Base-by-base conservation (phyloP, 371 early-diverging fungal species). In the Lichtheimia hyalospora region DNA sequence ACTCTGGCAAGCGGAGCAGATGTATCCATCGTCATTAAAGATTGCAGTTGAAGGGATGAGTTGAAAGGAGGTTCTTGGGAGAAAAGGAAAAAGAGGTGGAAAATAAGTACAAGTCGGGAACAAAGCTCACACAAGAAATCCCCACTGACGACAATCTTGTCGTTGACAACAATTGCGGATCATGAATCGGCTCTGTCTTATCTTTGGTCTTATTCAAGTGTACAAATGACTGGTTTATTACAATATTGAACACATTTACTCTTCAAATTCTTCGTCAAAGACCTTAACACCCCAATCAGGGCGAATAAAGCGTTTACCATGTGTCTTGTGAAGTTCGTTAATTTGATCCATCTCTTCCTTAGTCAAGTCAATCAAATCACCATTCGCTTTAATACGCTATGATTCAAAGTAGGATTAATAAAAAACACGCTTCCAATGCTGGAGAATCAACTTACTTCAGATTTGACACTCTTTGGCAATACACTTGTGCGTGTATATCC, bases 401-500 rank as follows among this genome's bases (percentile, higher is more conserved):
- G 57, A 21, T 14, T 24, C 5, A 18, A 51, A 34, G 5, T 3
- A 34, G 18, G 5, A n/a, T n/a, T n/a, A n/a, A n/a, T n/a, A n/a
- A n/a, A n/a, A n/a, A n/a, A n/a, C n/a, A n/a, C n/a, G n/a, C n/a
- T n/a, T n/a, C n/a, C n/a, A n/a, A 15, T 49, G 23, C 8, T n/a
- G 2, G 21, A 25, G 25, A 34, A 46, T 34, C 50, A 28, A 18
- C 16, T 56, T 77, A 77, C 78, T 49, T 71, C 66, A 51, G 77
- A 66, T 14, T 66, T 75, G 10, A 74, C 74, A 58, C 78, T 75
- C 70, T 86, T 86, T 28, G 86, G 86, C 54, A 85, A 67, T 5
- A 81, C 81, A 16, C 66, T 70, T 2, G 67, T 64, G 28, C 90
- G 86, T 57, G 90, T 75, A 50, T 86, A 63, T n/a, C 80, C 84